These are phyloP conservation scores for Ascosphaera pollenicola DNA, from an alignment of 2,329 filamentous ascomycete species.

Conservation along the genomic window DNA sequence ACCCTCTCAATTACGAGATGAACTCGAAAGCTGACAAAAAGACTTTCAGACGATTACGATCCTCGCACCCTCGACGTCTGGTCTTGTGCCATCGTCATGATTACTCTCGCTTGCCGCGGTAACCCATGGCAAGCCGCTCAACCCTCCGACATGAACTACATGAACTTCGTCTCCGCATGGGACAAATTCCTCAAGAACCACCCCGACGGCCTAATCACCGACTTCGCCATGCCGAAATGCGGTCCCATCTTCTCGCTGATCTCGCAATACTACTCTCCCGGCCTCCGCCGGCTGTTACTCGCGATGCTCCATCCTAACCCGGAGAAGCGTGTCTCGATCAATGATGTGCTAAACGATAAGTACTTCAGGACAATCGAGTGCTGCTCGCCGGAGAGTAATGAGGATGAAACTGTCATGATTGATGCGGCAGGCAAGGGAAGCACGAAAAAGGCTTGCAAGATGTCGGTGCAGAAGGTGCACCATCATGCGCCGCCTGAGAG, in stretches of 20 bases:
- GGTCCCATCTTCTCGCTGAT: constrained; percentile 36
- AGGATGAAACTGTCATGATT: constrained; percentile 40
- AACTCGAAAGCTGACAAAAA: constrained; percentile 2
- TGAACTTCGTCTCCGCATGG: constrained; percentile 44
- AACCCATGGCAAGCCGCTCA: constrained; percentile 55
- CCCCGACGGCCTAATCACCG: constrained; percentile 26
- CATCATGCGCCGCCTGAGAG: constrained; percentile 13
- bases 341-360: constrained; percentile 45
- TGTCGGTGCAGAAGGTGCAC: constrained; percentile 12
- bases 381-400: constrained; percentile 47
- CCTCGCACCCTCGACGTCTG: constrained; percentile 66
- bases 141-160: constrained; percentile 35
- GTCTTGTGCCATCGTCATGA: constrained; percentile 65
- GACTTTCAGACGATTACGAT: constrained; percentile 36
- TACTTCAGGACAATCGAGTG: constrained; percentile 58
- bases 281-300: constrained; percentile 47
- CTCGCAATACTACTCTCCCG: constrained; percentile 30
- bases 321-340: constrained; percentile 43
- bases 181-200: constrained; percentile 40
- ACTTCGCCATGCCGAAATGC: constrained; percentile 44
- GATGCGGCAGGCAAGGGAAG: constrained; percentile 10
- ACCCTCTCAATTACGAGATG: not conserved
- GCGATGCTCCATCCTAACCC: constrained; percentile 71
- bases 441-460: constrained; percentile 7
- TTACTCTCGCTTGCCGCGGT: constrained; percentile 51